phyloP scores from a whole-genome alignment of 2,329 filamentous ascomycete species.

The Fusarium miscanthi region DNA sequence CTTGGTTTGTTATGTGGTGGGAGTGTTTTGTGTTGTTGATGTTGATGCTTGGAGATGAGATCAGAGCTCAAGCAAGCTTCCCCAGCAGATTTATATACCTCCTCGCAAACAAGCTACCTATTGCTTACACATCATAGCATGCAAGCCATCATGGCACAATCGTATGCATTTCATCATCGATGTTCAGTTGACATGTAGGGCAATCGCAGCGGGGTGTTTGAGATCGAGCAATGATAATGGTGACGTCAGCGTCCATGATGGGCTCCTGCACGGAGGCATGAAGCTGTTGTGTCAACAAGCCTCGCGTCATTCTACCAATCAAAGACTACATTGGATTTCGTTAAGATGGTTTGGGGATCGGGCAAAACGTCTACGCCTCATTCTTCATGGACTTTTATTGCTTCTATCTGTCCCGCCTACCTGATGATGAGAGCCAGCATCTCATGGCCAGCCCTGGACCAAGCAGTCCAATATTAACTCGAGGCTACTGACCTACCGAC shows the following conservation, averaged over 20 bases:
- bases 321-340: background rate
- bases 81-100: constrained; percentile 33
- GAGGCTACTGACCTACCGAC: background rate
- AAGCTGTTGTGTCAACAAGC: constrained; percentile 21
- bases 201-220: constrained; percentile 20
- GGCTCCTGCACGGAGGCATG: background rate
- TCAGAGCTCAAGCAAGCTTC: constrained; percentile 10
- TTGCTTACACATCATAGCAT: constrained; percentile 27
- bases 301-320: constrained; percentile 15
- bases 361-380: background rate
- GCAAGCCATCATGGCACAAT: constrained; percentile 36
- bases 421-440: background rate
- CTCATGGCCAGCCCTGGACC: background rate
- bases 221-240: constrained; percentile 25
- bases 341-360: background rate
- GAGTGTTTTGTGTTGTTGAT: constrained; percentile 7
- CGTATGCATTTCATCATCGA: constrained; percentile 47
- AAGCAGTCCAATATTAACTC: background rate
- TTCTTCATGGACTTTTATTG: background rate
- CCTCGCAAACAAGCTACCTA: background rate
- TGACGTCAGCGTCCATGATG: constrained; percentile 31
- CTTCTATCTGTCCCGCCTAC: background rate
- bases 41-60: constrained; percentile 24
- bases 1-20: background rate
- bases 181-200: constrained; percentile 12